Base-by-base conservation (phyloP, 805 yeast genomes). In the Ogataea nonfermentans region DNA sequence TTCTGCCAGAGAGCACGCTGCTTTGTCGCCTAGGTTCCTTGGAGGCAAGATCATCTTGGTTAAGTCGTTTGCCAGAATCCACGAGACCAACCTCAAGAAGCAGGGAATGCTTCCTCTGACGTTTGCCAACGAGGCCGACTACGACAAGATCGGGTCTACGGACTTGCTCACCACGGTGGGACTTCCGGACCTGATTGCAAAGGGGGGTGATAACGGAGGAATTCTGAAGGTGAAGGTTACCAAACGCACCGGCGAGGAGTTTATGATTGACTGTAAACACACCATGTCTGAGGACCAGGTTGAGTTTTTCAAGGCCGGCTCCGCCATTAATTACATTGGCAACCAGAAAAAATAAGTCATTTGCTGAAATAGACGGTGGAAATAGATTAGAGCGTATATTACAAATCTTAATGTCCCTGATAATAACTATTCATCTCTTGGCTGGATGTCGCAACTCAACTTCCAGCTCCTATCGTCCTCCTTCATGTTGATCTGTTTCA, bases 1-100 rank as follows among this genome's bases (percentile, higher is more conserved):
- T 56, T 90, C 97, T 35, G 97, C 99, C 23, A 85, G 99, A 76
- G 99, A 91, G 65, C 99, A 91, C 59, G 99, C 99, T 32, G 98
- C 98, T 11, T 73, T 93, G 52, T 87, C 93, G 24, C 99, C 98
- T 41, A 78, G 95, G 66, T 93, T 86, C 71, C 74, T 93, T 31
- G 98, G 97, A 45, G 98, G 99, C 48, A 68, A 81, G 43, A 78
- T 89, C 48, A 84, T 91, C 47, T 70, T 91, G 47, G 95, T 87
- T 54, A 91, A 90, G 67, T 90, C 97, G 8, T 91, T 91, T 68
- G 99, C 99, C 24, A 84, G 99, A 74, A 91, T 91, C 57, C 99
- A 91, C 67, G 99, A 91, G 71, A 91, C 99, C 24, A 91, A 91
- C 67, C 78, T 91, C 69, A 93, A 91, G 75, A 93, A 93, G 67